phyloP scores from a whole-genome alignment of 768 basidiomycete genomes.

The Panaeolus papilionaceus region DNA sequence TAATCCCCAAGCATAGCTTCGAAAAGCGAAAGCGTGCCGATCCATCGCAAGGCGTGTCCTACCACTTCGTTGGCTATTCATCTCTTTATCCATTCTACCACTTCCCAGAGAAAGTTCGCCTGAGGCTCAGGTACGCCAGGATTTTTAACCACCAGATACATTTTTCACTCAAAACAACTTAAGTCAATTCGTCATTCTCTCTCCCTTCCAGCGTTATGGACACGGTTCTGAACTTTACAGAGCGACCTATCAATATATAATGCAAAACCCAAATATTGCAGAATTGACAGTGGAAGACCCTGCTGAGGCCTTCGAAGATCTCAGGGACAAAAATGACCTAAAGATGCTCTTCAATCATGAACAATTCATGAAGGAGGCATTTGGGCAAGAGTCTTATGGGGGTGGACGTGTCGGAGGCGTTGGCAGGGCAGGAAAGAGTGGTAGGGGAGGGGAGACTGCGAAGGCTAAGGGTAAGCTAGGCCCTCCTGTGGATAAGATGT shows the following conservation, averaged over 20 bases:
- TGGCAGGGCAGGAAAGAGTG: slow-evolving; percentile 49
- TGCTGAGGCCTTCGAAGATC: slow-evolving; percentile 96
- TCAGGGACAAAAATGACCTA: slow-evolving; percentile 92
- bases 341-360: slow-evolving; percentile 71
- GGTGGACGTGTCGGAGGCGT: slow-evolving; percentile 56
- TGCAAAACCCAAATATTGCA: slow-evolving; percentile 71
- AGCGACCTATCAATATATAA: slow-evolving; percentile 80
- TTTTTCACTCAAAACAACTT: slow-evolving; percentile 32
- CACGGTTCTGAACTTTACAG: slow-evolving; percentile 68
- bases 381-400: slow-evolving; percentile 57
- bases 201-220: slow-evolving; percentile 49
- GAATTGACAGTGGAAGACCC: slow-evolving; percentile 98
- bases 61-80: slow-evolving; percentile 95
- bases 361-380: slow-evolving; percentile 75
- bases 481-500: slow-evolving; percentile 76
- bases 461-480: slow-evolving; percentile 65
- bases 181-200: slow-evolving; percentile 9
- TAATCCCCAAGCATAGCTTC: slow-evolving; percentile 54
- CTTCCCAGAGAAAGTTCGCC: slow-evolving; percentile 88
- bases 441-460: slow-evolving; percentile 37
- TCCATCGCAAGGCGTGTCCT: slow-evolving; percentile 57
- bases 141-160: slow-evolving; percentile 90
- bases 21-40: slow-evolving; percentile 77
- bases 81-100: slow-evolving; percentile 96
- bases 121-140: slow-evolving; percentile 77